Evolutionary conservation across 2,329 filamentous ascomycete genomes (phyloP), one percentile per base, ranked within the genome.

Genomic region (Colletotrichum tabaci): DNA sequence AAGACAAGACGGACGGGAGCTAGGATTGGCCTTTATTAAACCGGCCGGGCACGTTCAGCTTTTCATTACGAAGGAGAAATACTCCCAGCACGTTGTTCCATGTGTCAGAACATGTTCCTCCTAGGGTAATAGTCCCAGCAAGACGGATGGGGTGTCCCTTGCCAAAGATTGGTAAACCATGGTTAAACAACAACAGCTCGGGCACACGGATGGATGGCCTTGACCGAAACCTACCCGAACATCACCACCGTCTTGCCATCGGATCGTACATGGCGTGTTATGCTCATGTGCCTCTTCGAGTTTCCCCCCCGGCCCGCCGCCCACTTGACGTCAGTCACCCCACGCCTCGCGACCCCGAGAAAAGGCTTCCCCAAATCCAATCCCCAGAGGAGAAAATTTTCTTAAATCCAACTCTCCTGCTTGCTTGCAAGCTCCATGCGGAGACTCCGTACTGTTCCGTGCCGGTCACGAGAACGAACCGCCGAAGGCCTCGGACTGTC

Each of bases 261-360:
- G 23, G 38, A 21, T 23, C 55, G 8, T 38, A 40, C 35, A 10
- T 42, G 55, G 44, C 60, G 16, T 13, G 21, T 26, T 44, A 10
- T 57, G 55, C 23, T 18, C 26, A 61, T 61, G 44, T 61, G 46
- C 58, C 58, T 35, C 61, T 62, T 53, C 23, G 16, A 62, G 47
- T 46, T 55, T 30, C 21, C 38, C 1, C 4, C 13, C n/a, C 50
- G 26, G 26, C 35, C 1, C 9, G 30, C 30, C 30, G 30, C 30
- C 30, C 30, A n/a, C 40, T 26, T 63, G 49, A 63, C 49, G 61
- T 63, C 61, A 63, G 61, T 63, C 61, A 63, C 21, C 12, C 40
- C 23, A 63, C 23, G 16, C 16, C 49, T 21, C 23, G 30, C 38
- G 9, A 55, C 2, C 23, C 49, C 40, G 30, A 40, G 23, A 40